These are phyloP conservation scores for Pseudevernia furfuracea DNA, from an alignment of 495 filamentous ascomycete species.

Conservation along the genomic window DNA sequence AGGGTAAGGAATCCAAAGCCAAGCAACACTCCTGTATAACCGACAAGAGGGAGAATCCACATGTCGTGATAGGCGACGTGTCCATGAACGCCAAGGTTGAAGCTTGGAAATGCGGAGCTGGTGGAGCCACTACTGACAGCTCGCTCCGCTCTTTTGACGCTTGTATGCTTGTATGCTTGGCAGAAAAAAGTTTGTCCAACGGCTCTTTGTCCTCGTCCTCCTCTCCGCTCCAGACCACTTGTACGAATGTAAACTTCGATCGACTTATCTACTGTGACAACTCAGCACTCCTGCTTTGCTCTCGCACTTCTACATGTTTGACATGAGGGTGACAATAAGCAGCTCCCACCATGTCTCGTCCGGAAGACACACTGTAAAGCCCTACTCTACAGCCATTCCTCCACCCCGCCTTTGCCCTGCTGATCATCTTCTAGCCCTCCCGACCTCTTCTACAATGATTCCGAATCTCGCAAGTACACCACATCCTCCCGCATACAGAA, in stretches of 20 bases:
- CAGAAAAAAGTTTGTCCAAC: neutral
- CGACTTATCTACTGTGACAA: neutral
- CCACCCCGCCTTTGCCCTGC: neutral
- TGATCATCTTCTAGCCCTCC: slow-evolving; percentile 55
- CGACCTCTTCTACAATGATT: slow-evolving; percentile 94
- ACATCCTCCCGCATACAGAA: slow-evolving; percentile 89
- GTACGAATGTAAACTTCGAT: neutral
- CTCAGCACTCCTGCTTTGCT: neutral
- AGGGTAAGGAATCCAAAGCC: slow-evolving; percentile 91
- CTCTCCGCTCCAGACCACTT: neutral
- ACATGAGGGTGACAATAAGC: neutral
- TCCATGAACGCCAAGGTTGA: neutral
- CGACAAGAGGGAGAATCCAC: slow-evolving; percentile 87
- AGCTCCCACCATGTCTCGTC: slow-evolving; percentile 71
- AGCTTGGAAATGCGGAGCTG: neutral
- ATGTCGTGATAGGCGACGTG: slow-evolving; percentile 38
- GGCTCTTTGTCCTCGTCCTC: neutral
- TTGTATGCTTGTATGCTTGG: neutral
- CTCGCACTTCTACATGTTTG: neutral
- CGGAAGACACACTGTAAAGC: slow-evolving; percentile 81
- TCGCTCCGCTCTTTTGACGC: neutral
- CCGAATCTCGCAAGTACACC: slow-evolving; percentile 94
- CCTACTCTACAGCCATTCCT: neutral
- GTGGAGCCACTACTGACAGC: no score
- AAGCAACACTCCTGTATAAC: slow-evolving; percentile 77